Evolutionary conservation across 768 basidiomycete species (phyloP).

Genomic region (Pholiota microspora): DNA sequence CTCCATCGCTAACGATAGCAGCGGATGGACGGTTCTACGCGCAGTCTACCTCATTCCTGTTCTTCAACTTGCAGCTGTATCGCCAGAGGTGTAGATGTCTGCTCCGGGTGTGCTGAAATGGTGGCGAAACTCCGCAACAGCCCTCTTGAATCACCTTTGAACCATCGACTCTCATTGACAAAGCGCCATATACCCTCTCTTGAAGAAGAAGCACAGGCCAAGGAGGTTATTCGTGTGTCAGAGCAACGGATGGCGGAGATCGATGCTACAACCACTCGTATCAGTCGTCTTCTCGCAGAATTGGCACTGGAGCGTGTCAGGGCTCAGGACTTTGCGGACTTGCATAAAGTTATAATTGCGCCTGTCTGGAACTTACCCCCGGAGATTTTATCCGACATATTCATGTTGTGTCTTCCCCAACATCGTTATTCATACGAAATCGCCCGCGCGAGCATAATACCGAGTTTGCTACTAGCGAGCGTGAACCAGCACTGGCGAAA

Average conservation of each 20-base stretch:
- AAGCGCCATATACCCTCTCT: conserved; percentile 2
- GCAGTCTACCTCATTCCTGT: neutral
- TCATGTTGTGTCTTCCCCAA: conserved; percentile 1
- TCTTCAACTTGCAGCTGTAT: neutral
- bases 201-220: neutral
- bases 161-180: neutral
- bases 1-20: neutral
- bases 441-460: conserved; percentile 6
- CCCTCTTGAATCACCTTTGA: neutral
- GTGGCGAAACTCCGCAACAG: neutral
- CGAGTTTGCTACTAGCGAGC: neutral
- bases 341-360: conserved; percentile 5
- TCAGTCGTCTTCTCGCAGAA: conserved; percentile 3
- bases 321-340: neutral
- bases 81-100: neutral
- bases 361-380: conserved; percentile 8
- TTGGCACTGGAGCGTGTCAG: conserved; percentile 1
- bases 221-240: neutral
- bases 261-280: neutral
- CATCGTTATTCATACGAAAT: conserved; percentile 3
- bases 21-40: neutral
- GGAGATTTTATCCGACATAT: conserved; percentile 7
- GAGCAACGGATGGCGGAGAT: conserved; percentile 1
- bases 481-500: conserved; percentile 9
- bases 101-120: neutral